Evolutionary conservation across 257 asterid species (phyloP), one percentile per base, ranked within the genome.

Genomic region (Scutellaria baicalensis): DNA sequence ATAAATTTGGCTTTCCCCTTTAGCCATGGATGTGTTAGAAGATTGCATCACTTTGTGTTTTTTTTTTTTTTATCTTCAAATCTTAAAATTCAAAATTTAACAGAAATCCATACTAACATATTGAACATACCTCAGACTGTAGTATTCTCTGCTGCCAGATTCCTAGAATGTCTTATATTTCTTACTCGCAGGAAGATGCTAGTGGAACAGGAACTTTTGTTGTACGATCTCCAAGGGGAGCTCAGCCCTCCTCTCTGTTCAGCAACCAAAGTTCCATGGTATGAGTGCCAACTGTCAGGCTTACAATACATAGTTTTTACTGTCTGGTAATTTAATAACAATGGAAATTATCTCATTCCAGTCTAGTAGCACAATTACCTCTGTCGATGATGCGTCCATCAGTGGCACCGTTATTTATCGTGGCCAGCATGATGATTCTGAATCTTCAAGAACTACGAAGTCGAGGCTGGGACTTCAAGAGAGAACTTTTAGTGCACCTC

Each of bases 361-460:
- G 99, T 88, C 97, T 74, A 86, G 91, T 79, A 84, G 91, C 83
- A 71, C 86, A 17, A 64, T 65, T 82, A 75, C 86, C 75, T 89
- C 96, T 52, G 67, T 84, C 8, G 99, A 91, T 75, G 97, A 88
- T 81, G 73, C 89, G 71, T 84, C 99, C 72, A 83, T 84, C 78
- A 88, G 95, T 71, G 97, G 99, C 65, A 94, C 99, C 18, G 78
- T 94, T 63, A 93, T 89, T 78, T 91, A 88, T 71, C 98, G 99
- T 73, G 96, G 98, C 45, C 95, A 84, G 51, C 83, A 78, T 59
- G 99, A 91, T 67, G 99, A 94, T 79, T 82, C 84, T 18, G 95
- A 85, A 77, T 89, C 98, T 76, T 98, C 96, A 40, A 87, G 82
- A 78, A 87, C 97, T 47, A 89, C 95, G 67, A 94, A 88, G 77